phyloP scores from a whole-genome alignment of 2,329 filamentous ascomycete species.

The Aspergillus sp. region DNA sequence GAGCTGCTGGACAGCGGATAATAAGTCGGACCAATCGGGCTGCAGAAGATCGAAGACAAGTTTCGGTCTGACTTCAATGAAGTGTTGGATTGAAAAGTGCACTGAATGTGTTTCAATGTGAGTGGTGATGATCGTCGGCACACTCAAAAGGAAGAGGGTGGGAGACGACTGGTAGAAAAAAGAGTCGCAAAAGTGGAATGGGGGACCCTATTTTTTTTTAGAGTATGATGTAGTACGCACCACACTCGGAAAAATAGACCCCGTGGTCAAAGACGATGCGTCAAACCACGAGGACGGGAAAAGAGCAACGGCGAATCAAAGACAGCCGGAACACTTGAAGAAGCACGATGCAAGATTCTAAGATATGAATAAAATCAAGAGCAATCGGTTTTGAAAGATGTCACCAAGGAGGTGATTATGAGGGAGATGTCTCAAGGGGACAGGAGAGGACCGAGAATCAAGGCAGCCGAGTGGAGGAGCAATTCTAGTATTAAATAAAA shows the following conservation, averaged over 20 bases:
- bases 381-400: not conserved
- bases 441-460: not conserved
- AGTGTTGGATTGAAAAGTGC: not conserved
- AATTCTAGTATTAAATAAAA: not conserved
- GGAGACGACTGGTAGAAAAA: not conserved
- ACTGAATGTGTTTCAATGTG: not conserved
- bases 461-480: not conserved
- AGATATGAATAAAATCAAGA: too few relatives aligned
- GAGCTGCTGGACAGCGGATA: constrained; percentile 1
- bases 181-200: constrained; percentile 3
- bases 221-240: constrained; percentile 9
- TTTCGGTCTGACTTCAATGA: not conserved
- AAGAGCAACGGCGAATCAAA: constrained; percentile 4
- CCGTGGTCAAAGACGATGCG: not conserved
- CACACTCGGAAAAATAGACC: constrained; percentile 12
- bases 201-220: not conserved
- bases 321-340: not conserved
- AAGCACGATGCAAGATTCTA: not conserved
- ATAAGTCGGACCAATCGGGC: not conserved
- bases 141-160: not conserved
- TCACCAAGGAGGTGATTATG: constrained; percentile 17
- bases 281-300: not conserved
- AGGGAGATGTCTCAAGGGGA: constrained; percentile 11
- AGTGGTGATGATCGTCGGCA: constrained; percentile 10
- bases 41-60: not conserved